Evolutionary conservation across 148 eudicot genomes (phyloP), one percentile per base, ranked within the genome.

Genomic region (Rhododendron molle): DNA sequence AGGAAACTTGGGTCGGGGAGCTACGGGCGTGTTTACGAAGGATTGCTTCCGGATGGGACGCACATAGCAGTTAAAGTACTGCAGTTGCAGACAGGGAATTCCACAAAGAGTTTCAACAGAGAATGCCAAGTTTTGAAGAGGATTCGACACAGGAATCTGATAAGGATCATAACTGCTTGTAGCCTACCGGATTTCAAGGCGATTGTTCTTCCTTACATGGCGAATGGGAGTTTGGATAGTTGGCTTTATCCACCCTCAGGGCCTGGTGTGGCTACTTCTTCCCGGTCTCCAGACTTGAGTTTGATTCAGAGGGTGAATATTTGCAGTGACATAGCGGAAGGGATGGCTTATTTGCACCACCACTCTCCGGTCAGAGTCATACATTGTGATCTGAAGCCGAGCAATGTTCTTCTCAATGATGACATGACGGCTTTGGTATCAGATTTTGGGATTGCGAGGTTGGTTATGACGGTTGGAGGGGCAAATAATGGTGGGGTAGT

Each of bases 311-410:
- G 88, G 80, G 88, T 89, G 80, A 87, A 84, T 60, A 87, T 91
- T 26, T 91, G 92, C 83, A 84, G 92, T 32, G 91, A 91, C 58
- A 76, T 91, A 49, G 92, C 92, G 21, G 91, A 91, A 88, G 92
- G 91, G 76, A 86, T 91, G 91, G 90, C 92, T 72, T 91, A 91
- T 86, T 69, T 89, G 46, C 92, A 91, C 83, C 91, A 91, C 73
- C 89, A 91, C 67, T 89, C 92, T 26, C 92, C 92, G 2, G 89
- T 91, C 30, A 87, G 86, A 76, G 92, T 90, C 38, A 82, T 90
- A 85, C 92, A 90, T 71, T 90, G 92, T 83, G 92, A 90, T 85
- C 81, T 90, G 10, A 90, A 90, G 88, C 92, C 92, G 2, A 90
- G 92, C 86, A 90, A 90, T 81, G 87, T 90, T 84, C 91, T 90